Evolutionary conservation across 169 alveolate genomes (phyloP).

Genomic region (Cryptosporidium muris): DNA sequence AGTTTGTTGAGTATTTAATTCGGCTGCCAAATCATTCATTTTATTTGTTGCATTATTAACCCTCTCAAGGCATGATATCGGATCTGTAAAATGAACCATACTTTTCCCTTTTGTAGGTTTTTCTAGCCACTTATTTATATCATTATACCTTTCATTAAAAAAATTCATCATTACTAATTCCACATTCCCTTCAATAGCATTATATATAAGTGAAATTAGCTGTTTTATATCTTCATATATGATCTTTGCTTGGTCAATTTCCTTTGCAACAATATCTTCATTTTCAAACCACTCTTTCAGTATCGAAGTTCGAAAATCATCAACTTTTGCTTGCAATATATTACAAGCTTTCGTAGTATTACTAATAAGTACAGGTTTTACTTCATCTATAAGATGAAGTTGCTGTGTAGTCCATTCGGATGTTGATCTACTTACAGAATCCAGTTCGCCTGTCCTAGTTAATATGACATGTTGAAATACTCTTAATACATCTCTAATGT

Average conservation of each 20-base stretch:
- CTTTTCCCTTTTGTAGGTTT: constrained; percentile 43
- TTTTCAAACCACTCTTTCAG: constrained; percentile 61
- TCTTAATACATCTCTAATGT: constrained; percentile 55
- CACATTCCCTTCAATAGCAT: constrained; percentile 35
- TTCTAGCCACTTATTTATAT: constrained; percentile 48
- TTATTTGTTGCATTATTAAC: constrained; percentile 46
- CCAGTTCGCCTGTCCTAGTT: constrained; percentile 43
- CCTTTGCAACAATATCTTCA: constrained; percentile 56
- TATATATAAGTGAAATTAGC: constrained; percentile 1
- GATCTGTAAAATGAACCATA: constrained; percentile 52
- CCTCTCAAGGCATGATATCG: constrained; percentile 50
- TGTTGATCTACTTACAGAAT: constrained; percentile 49
- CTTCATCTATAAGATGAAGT: constrained; percentile 32
- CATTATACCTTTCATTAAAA: constrained; percentile 51
- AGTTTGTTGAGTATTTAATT: constrained; percentile 56
- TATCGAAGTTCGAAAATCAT: constrained; percentile 29
- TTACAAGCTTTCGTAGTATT: constrained; percentile 50
- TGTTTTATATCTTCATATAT: constrained; percentile 56
- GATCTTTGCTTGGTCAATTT: constrained; percentile 54
- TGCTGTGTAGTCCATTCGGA: constrained; percentile 57
- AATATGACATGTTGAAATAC: constrained; percentile 49
- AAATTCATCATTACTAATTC: constrained; percentile 65
- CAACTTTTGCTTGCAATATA: constrained; percentile 26
- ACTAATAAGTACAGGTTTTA: constrained; percentile 51
- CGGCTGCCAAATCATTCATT: constrained; percentile 43